Conservation (phyloP, 371 early-diverging fungal species). For the Mortierella sp. region DNA sequence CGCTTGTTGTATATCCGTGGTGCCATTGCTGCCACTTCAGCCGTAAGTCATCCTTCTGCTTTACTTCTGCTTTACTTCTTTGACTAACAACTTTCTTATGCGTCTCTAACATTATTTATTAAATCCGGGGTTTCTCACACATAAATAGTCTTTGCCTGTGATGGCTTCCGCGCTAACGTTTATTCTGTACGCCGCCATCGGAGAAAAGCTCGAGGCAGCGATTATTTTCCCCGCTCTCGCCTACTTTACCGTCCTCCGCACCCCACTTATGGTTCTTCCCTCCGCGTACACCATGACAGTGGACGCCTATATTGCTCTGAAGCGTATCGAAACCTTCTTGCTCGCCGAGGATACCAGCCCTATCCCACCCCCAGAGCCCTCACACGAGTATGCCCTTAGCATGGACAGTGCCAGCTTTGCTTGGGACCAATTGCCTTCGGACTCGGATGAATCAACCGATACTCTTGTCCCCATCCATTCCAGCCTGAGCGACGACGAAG, state of each 20-base stretch:
- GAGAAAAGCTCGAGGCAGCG: slow-evolving; percentile 43
- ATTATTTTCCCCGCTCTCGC: slow-evolving; percentile 63
- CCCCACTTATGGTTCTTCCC: slow-evolving; percentile 84
- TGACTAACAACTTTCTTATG: too few relatives aligned
- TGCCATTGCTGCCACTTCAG: slow-evolving; percentile 47
- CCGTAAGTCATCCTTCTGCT: slow-evolving; percentile 23
- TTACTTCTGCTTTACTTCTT: not conserved
- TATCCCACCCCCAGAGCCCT: slow-evolving; percentile 52
- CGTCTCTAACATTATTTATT: not conserved
- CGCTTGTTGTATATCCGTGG: slow-evolving; percentile 42
- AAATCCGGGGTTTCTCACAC: slow-evolving; percentile 27
- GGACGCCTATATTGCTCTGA: slow-evolving; percentile 76
- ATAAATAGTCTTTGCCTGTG: slow-evolving; percentile 66
- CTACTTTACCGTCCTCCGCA: slow-evolving; percentile 62
- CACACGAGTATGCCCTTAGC: slow-evolving; percentile 56
- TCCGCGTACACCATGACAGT: slow-evolving; percentile 67
- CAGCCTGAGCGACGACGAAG: not conserved
- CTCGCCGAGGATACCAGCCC: slow-evolving; percentile 73
- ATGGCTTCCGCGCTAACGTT: slow-evolving; percentile 63
- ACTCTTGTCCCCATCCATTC: slow-evolving; percentile 8
- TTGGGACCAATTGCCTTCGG: slow-evolving; percentile 64
- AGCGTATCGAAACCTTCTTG: slow-evolving; percentile 72
- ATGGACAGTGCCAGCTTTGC: slow-evolving; percentile 65
- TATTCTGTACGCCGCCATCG: slow-evolving; percentile 51
- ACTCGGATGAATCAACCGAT: slow-evolving; percentile 16